Percentiles rank a stretch among this genome's conserved stretches.
phyloP scores from a whole-genome alignment of 2,329 filamentous ascomycete species.

The Elsinoe necatrix region DNA sequence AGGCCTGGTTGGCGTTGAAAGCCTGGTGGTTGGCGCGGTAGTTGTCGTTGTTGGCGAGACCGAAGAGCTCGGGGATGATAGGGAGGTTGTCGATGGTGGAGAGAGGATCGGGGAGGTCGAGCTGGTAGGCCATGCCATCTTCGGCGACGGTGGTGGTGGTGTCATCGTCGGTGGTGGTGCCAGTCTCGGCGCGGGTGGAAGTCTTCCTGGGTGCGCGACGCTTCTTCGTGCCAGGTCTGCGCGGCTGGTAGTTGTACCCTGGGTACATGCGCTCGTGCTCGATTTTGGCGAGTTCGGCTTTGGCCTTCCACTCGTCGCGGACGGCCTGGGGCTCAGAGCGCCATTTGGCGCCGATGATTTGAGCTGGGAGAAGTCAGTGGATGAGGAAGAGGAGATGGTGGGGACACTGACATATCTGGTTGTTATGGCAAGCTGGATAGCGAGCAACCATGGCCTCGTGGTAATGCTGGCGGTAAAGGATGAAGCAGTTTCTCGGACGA shows the following conservation, averaged over 20 bases:
- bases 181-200: not conserved
- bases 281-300: constrained; percentile 33
- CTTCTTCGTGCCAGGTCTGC: constrained; percentile 40
- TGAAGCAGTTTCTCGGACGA: constrained; percentile 40
- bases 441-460: constrained; percentile 30
- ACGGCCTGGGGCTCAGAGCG: constrained; percentile 30
- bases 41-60: not conserved
- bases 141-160: not conserved
- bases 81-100: not conserved
- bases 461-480: constrained; percentile 37
- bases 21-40: not conserved
- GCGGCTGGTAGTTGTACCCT: constrained; percentile 40
- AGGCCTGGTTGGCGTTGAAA: not conserved
- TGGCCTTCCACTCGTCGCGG: constrained; percentile 31
- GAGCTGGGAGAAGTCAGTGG: constrained; percentile 15
- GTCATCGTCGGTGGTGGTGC: not conserved
- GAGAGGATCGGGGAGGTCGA: not conserved
- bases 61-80: not conserved
- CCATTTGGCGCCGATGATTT: constrained; percentile 37
- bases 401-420: constrained; percentile 35
- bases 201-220: constrained; percentile 29
- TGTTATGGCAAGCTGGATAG: constrained; percentile 37
- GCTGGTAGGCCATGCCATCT: not conserved
- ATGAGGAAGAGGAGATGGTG: not conserved
- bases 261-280: constrained; percentile 36